A percentile compares a stretch with the other conserved stretches of the same genome.
These are phyloP conservation scores for Suhomyces terraborum DNA, from an alignment of 1,139 yeast species.

Conservation along the genomic window DNA sequence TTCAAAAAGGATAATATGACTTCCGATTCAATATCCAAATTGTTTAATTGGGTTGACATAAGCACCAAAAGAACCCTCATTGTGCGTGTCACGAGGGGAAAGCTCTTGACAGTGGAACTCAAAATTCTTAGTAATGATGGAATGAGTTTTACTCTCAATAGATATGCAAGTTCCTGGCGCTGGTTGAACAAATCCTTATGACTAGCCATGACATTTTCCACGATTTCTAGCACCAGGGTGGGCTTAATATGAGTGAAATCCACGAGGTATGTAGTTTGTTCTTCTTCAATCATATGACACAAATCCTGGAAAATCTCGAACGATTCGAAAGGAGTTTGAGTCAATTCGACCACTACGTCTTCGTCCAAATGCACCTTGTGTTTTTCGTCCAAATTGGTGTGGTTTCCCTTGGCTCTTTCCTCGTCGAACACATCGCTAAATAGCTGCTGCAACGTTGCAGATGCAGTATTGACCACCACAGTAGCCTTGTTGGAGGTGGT, in stretches of 20 bases:
- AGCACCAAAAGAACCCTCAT: constrained; percentile 68
- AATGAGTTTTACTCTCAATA: constrained; percentile 66
- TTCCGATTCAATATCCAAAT: constrained; percentile 75
- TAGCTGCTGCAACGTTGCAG: constrained; percentile 88
- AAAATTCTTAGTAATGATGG: constrained; percentile 74
- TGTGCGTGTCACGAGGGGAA: constrained; percentile 70
- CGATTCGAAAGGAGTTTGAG: constrained; percentile 66
- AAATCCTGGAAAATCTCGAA: constrained; percentile 69
- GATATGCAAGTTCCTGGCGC: constrained; percentile 64
- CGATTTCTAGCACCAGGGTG: constrained; percentile 73
- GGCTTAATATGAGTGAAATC: constrained; percentile 55
- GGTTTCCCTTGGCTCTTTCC: constrained; percentile 7
- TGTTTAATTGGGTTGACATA: constrained; percentile 58
- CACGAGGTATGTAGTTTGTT: constrained; percentile 50
- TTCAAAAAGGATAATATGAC: constrained; percentile 74
- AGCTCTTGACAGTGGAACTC: constrained; percentile 58
- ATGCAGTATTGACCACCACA: constrained; percentile 87
- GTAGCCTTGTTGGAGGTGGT: constrained; percentile 70
- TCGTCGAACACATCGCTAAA: constrained; percentile 71
- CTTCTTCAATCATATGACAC: constrained; percentile 65
- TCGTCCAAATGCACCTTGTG: constrained; percentile 47
- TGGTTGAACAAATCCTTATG: constrained; percentile 57
- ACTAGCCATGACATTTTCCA: constrained; percentile 65
- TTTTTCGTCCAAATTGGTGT: constrained; percentile 7
- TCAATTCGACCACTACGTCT: constrained; percentile 44